A percentile compares a stretch with the other conserved stretches of the same genome.
Conservation (phyloP, 1,139 yeast species). For the Candida neerlandica region DNA sequence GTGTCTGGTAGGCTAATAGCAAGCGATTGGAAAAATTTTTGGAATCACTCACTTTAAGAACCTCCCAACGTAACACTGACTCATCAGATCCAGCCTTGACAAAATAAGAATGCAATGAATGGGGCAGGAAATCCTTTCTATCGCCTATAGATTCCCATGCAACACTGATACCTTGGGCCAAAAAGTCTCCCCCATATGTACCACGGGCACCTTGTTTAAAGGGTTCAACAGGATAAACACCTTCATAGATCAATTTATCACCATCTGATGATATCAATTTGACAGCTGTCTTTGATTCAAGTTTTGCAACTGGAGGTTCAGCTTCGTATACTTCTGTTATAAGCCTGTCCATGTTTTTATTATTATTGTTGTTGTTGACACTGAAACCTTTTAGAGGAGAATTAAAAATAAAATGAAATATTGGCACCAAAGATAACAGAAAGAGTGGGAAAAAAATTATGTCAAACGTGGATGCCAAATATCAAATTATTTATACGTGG, state of each 20-base stretch:
- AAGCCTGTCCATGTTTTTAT: slow-evolving; percentile 13
- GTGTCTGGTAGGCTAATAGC: slow-evolving; percentile 37
- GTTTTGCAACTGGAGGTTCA: slow-evolving; percentile 16
- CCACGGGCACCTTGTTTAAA: slow-evolving; percentile 35
- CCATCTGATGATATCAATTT: slow-evolving; percentile 10
- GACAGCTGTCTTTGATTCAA: slow-evolving; percentile 14
- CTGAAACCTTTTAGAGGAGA: not conserved
- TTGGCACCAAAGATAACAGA: not conserved
- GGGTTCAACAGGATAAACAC: slow-evolving; percentile 42
- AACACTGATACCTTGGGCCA: slow-evolving; percentile 37
- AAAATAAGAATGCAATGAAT: slow-evolving; percentile 45
- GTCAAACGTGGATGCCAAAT: not conserved
- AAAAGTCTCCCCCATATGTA: slow-evolving; percentile 45
- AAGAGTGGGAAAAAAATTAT: not conserved
- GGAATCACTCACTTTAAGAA: slow-evolving; percentile 34
- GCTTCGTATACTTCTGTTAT: slow-evolving; percentile 13
- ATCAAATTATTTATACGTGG: not conserved
- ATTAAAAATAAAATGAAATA: no score
- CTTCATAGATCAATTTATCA: slow-evolving; percentile 22
- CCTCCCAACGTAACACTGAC: slow-evolving; percentile 39
- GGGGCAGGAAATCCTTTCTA: slow-evolving; percentile 33
- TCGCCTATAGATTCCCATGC: slow-evolving; percentile 38
- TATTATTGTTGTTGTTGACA: not conserved
- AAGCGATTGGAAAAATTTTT: slow-evolving; percentile 39
- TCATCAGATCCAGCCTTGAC: slow-evolving; percentile 39